Conservation (phyloP, 225 moss, liverwort and hornwort genomes). For the Physcomitrellopsis africana region DNA sequence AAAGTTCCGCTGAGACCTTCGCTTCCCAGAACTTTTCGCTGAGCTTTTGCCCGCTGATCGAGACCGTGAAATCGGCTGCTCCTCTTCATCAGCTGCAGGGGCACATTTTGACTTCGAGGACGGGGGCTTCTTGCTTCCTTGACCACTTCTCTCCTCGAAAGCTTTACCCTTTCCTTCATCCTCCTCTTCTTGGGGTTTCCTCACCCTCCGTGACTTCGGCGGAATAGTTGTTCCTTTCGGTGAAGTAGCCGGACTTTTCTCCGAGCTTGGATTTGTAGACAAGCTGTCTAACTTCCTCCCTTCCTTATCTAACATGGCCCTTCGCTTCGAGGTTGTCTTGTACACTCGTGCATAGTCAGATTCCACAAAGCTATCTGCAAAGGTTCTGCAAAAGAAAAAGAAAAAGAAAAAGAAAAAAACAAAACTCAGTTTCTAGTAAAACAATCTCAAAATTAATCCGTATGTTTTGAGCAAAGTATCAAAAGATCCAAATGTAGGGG, state of each 20-base stretch:
- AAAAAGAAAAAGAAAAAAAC: conserved; percentile 5
- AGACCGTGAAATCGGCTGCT: conserved; percentile 18
- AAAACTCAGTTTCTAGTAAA: neutral
- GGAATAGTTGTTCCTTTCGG: conserved; percentile 29
- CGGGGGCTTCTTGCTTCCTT: conserved; percentile 37
- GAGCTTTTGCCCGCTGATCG: conserved; percentile 26
- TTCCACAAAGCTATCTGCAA: conserved; percentile 85
- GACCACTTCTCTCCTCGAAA: conserved; percentile 33
- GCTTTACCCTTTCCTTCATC: conserved; percentile 11
- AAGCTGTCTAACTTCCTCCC: conserved; percentile 60
- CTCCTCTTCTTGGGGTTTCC: conserved; percentile 31
- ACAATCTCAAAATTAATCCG: no score
- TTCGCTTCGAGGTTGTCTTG: conserved; percentile 93
- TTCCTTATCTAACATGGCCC: conserved; percentile 91
- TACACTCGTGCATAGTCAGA: conserved; percentile 97
- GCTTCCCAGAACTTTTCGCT: conserved; percentile 48
- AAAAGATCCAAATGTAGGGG: neutral
- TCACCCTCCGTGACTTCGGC: conserved; percentile 30
- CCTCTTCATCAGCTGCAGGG: conserved; percentile 23
- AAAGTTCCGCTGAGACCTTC: conserved; percentile 68
- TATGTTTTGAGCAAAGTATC: neutral
- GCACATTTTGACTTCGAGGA: conserved; percentile 33
- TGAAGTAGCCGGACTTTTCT: conserved; percentile 38
- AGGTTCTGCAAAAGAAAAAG: conserved; percentile 49
- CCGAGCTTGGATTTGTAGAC: conserved; percentile 33